phyloP scores from a whole-genome alignment of 306 rosid species.

The Begonia masoniana region DNA sequence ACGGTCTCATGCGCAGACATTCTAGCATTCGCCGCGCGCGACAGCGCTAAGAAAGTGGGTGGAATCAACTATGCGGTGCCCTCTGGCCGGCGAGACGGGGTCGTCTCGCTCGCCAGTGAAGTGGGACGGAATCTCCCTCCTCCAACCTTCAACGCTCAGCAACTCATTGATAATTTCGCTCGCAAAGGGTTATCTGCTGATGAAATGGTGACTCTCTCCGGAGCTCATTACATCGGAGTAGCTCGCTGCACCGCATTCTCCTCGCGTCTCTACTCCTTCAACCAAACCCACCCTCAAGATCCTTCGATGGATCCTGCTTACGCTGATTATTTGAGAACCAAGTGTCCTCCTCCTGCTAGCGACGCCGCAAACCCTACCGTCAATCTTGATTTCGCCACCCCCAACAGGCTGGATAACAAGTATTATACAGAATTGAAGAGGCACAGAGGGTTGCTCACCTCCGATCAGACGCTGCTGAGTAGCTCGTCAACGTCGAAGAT shows the following conservation, averaged over 20 bases:
- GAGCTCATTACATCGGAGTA: conserved; percentile 10
- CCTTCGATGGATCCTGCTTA: conserved; percentile 8
- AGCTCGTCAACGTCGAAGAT: conserved; percentile 6
- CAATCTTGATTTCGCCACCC: conserved; percentile 7
- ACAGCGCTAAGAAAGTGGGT: conserved; percentile 2
- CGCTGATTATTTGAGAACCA: conserved; percentile 2
- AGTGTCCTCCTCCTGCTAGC: background rate
- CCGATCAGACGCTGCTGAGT: conserved; percentile 1
- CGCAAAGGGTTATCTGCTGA: conserved; percentile 4
- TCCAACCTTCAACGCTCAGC: background rate
- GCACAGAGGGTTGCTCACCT: conserved; percentile 7
- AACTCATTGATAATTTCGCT: conserved; percentile 1
- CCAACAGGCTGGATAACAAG: conserved; percentile 6
- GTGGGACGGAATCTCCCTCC: conserved; percentile 5
- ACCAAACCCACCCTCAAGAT: background rate
- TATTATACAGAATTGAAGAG: conserved; percentile 2
- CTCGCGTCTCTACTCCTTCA: conserved; percentile 5
- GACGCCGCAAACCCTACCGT: background rate
- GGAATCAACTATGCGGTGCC: conserved; percentile 6
- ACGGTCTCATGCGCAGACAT: conserved; percentile 8
- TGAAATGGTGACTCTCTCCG: conserved; percentile 13
- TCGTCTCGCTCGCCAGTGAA: background rate
- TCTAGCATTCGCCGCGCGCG: conserved; percentile 7
- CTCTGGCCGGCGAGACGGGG: background rate
- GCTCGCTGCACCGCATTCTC: conserved; percentile 1